Evolutionary conservation across 345 rosid genomes (phyloP).

Genomic region (Kandelia obovata): DNA sequence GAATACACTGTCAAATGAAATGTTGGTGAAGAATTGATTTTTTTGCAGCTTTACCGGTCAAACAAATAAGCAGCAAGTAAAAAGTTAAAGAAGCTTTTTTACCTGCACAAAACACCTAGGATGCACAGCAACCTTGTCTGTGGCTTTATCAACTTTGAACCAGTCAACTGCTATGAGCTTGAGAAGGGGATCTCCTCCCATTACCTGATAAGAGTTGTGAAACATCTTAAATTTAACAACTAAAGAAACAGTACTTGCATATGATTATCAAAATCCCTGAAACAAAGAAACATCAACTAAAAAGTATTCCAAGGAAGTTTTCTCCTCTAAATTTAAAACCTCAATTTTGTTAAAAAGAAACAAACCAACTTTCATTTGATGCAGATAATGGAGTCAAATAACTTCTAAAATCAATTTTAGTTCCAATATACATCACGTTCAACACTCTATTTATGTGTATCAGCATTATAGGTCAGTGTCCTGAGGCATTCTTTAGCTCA

Average conservation of each 20-base stretch:
- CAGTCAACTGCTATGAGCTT: slow-evolving; percentile 87
- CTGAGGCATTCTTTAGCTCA: no score
- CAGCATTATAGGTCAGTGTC: no score
- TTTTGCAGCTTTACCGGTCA: no score
- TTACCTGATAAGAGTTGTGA: slow-evolving; percentile 47
- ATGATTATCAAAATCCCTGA: not conserved
- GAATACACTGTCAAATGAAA: no score
- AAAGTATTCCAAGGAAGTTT: not conserved
- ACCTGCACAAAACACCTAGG: slow-evolving; percentile 90
- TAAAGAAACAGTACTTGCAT: not conserved
- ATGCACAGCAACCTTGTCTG: slow-evolving; percentile 69
- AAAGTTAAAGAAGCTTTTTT: slow-evolving; percentile 13
- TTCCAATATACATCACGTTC: not conserved
- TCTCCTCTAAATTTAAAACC: not conserved
- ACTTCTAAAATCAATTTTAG: not conserved
- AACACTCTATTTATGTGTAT: not conserved
- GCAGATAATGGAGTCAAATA: no score
- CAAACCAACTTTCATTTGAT: not conserved
- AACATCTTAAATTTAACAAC: not conserved
- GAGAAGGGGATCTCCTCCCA: slow-evolving; percentile 92
- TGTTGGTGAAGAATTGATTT: no score
- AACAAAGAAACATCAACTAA: not conserved
- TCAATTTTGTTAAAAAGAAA: not conserved
- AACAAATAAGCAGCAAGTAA: not conserved
- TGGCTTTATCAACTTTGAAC: slow-evolving; percentile 69